Percentiles rank a stretch among this genome's conserved stretches.
These are phyloP conservation scores for Hypoxylon rubiginosum DNA, from an alignment of 2,329 filamentous ascomycete species.

Conservation along the genomic window DNA sequence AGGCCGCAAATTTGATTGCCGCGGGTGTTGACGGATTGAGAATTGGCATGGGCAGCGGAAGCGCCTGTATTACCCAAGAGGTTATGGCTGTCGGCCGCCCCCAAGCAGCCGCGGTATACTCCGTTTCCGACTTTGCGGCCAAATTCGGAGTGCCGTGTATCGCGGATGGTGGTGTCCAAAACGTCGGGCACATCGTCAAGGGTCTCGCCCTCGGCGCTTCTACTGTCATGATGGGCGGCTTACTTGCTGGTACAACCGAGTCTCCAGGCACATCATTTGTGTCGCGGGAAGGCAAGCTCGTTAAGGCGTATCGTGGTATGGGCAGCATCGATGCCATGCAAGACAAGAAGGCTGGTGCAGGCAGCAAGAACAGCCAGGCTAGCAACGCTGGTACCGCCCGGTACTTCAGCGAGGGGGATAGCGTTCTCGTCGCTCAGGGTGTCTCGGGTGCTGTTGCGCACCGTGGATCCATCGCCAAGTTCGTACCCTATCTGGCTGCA, in stretches of 20 bases:
- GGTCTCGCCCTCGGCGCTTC: conserved; percentile 93
- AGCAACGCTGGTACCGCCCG: conserved; percentile 96
- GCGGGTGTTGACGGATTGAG: conserved; percentile 96
- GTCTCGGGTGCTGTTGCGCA: conserved; percentile 89
- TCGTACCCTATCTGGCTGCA: conserved; percentile 93
- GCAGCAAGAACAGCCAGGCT: conserved; percentile 78
- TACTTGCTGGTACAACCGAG: conserved; percentile 96
- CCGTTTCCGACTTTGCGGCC: conserved; percentile 88
- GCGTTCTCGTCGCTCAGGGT: conserved; percentile 94
- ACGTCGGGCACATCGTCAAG: conserved; percentile 99
- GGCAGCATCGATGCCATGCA: conserved; percentile 99
- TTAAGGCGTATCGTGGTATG: conserved; percentile 99
- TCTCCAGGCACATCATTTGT: conserved; percentile 98
- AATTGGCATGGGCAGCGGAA: conserved; percentile 98
- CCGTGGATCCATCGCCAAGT: conserved; percentile 89
- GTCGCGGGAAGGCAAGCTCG: conserved; percentile 94
- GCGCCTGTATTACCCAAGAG: conserved; percentile 98
- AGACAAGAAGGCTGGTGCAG: conserved; percentile 92
- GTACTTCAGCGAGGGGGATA: conserved; percentile 98
- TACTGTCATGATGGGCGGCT: conserved; percentile 99
- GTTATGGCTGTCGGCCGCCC: conserved; percentile 99
- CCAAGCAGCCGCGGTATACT: conserved; percentile 93
- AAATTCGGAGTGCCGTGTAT: conserved; percentile 98
- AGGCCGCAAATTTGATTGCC: conserved; percentile 91
- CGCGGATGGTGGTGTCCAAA: conserved; percentile 97